Base-by-base conservation (phyloP, 1,284 basidiomycete genomes). In the Cutaneotrichosporon cutaneum region DNA sequence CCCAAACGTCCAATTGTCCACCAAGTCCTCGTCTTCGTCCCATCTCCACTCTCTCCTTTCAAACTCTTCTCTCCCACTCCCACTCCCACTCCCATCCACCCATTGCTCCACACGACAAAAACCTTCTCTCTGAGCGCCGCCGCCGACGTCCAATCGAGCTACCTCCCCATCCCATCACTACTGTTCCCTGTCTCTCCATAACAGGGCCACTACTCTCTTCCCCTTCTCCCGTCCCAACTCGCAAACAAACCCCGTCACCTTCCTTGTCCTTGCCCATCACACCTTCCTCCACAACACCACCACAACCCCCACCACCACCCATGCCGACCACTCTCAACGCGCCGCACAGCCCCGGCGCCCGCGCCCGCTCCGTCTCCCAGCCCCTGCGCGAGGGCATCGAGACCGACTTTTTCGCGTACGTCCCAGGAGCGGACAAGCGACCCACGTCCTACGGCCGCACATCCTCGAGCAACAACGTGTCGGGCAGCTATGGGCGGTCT, bases 301-400 rank as follows among this genome's bases (percentile, higher is more conserved):
- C n/a, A n/a, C n/a, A n/a, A 24, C 56, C 21, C 35, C 11, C 13
- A 22, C 18, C 16, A n/a, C 4, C 18, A 32, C 48, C 50, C 54
- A 69, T 70, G 64, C 65, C 50, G 56, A 73, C n/a, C n/a, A n/a
- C 72, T 9, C 64, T 77, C 54, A 71, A 70, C 30, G 63, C 35
- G n/a, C 73, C 73, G 11, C 36, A 61, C 4, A 72, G 69, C 24
- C 70, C 75, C 39, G 71, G 73, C 9, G 61, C 65, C 6, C 63
- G 77, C 27, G 65, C 75, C 4, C 68, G 77, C 36, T 77, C 75
- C 18, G 75, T 76, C 42, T 78, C 77, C 9, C 77, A 78, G 62
- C 75, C 77, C 1, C 70, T 76, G 30, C 70, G 73, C 22, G 76
- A 77, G 55, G 74, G 71, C 54, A 67, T 74, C 16, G 64, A 68